Evolutionary conservation across 352 stramenopile species (phyloP), one percentile per base, ranked within the genome.

Genomic region (Globisporangium mamillatum): DNA sequence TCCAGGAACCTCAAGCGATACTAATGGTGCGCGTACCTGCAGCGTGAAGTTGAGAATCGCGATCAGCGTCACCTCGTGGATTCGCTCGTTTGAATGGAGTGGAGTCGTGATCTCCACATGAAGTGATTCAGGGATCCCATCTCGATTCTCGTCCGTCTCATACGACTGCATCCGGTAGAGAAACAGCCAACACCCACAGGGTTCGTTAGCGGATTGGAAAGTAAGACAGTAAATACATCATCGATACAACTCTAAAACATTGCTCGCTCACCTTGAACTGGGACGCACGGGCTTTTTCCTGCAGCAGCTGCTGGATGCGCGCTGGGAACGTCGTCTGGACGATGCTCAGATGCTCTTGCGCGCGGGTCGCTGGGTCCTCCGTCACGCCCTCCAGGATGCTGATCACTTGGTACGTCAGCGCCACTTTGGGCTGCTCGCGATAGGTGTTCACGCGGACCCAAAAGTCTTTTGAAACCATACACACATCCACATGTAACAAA

Each of bases 31-130:
- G 29, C 29, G 16, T 32, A 81, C 78, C 64, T 80, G 61, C 10
- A 94, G 64, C 12, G 83, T 85, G 66, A 79, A 89, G 75, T 90
- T 79, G 53, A 93, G 82, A 22, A 91, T 67, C 3, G 81, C 73
- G n/a, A 90, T 36, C 3, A 82, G 58, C 6, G 71, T 78, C 18
- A 82, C 73, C 41, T 84, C 75, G 59, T 78, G 66, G 34, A 95
- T 82, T 8, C 57, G 69, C 56, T 94, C 86, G 56, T 73, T 78
- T 9, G 50, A 63, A 16, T 56, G 58, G 7, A 95, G 67, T 8
- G 84, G 80, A 53, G 75, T 80, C n/a, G 64, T 41, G 50, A 91
- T 67, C 16, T 77, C 72, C 1, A 94, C 54, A n/a, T 83, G 74
- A 7, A 92, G 81, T 18, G 68, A 70, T 5, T 94, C 88, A 3